Evolutionary conservation across 768 basidiomycete species (phyloP).

Genomic region (Agaricus sinodeliciosus): DNA sequence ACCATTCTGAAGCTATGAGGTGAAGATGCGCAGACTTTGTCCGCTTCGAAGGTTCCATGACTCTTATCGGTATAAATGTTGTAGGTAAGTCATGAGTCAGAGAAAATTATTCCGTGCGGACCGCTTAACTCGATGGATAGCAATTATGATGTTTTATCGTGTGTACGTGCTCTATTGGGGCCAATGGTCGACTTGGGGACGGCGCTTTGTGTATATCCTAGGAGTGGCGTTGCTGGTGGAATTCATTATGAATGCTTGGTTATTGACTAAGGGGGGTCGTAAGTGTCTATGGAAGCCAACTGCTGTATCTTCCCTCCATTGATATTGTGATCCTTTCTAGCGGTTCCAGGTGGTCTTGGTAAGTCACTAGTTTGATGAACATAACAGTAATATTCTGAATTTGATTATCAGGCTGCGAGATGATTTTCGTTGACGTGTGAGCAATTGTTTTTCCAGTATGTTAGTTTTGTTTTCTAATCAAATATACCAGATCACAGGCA

Average conservation of each 20-base stretch:
- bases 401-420: conserved; percentile 28
- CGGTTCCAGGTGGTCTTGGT: conserved; percentile 34
- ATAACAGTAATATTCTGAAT: neutral
- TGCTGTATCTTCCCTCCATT: neutral
- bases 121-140: conserved; percentile 11
- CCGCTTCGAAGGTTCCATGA: conserved; percentile 41
- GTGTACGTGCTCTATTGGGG: conserved; percentile 32
- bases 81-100: conserved; percentile 23
- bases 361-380: neutral
- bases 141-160: conserved; percentile 53
- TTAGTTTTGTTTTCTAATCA: conserved; percentile 1
- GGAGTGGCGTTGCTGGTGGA: conserved; percentile 33
- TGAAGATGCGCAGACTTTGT: conserved; percentile 39
- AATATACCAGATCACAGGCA: conserved; percentile 21
- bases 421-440: conserved; percentile 27
- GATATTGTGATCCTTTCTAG: conserved; percentile 15
- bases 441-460: neutral
- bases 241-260: conserved; percentile 42
- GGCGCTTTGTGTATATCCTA: conserved; percentile 20
- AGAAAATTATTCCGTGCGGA: neutral
- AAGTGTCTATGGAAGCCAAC: conserved; percentile 14
- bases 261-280: conserved; percentile 46
- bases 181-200: conserved; percentile 9
- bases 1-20: neutral
- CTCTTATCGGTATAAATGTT: conserved; percentile 44